These are phyloP conservation scores for Tubosaeta sp. DNA, from an alignment of 768 basidiomycete species.

Conservation along the genomic window DNA sequence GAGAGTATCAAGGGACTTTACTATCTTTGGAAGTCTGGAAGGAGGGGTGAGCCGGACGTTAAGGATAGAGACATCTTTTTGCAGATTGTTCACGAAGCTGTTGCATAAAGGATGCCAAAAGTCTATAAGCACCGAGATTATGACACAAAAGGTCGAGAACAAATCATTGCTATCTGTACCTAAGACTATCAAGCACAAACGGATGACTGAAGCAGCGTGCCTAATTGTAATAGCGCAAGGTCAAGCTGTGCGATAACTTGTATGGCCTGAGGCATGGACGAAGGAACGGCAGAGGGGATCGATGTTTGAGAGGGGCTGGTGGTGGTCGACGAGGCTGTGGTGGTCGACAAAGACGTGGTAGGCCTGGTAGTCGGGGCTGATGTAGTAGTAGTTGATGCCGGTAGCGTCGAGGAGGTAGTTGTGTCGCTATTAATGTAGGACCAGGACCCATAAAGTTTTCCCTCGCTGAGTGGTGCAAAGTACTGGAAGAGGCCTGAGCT, in stretches of 20 bases:
- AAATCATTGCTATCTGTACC: background rate
- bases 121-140: background rate
- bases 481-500: conserved; percentile 41
- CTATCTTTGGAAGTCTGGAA: conserved; percentile 51
- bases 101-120: conserved; percentile 7
- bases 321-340: conserved; percentile 3
- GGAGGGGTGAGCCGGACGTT: conserved; percentile 15
- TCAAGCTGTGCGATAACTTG: conserved; percentile 22
- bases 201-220: conserved; percentile 16
- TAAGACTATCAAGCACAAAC: background rate
- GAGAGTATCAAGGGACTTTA: conserved; percentile 55
- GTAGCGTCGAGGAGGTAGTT: conserved; percentile 15
- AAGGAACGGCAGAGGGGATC: conserved; percentile 4
- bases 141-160: background rate
- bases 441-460: conserved; percentile 42
- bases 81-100: conserved; percentile 31
- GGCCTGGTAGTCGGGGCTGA: too few species aligned
- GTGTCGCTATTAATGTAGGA: conserved; percentile 23
- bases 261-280: conserved; percentile 17
- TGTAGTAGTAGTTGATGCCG: conserved; percentile 17
- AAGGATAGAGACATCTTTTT: conserved; percentile 30
- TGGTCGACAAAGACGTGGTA: conserved; percentile 2
- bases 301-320: conserved; percentile 12
- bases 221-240: conserved; percentile 24
- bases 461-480: conserved; percentile 33